A percentile compares a stretch with the other conserved stretches of the same genome.
phyloP scores from a whole-genome alignment of 371 early-diverging fungal genomes.

The Haplosporangium sp. region DNA sequence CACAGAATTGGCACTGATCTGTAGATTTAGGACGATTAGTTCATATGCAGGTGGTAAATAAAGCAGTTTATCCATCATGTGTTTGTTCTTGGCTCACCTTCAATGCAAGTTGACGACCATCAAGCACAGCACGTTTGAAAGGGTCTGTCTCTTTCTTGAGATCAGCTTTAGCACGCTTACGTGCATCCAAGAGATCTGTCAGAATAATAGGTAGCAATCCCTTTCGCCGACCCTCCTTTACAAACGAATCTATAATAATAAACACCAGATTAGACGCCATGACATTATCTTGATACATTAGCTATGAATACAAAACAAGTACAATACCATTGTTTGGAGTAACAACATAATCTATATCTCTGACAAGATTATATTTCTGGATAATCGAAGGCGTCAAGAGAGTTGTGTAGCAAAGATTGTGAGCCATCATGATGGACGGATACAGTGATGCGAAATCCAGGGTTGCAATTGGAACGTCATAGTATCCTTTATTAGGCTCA shows the following conservation, averaged over 20 bases:
- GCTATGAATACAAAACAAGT: background rate
- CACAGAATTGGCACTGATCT: conserved; percentile 99
- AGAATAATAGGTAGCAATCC: conserved; percentile 98
- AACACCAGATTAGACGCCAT: background rate
- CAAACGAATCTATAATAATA: conserved; percentile 80
- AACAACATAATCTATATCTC: conserved; percentile 85
- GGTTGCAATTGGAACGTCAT: conserved; percentile 97
- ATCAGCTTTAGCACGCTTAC: conserved; percentile 96
- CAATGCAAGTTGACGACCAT: conserved; percentile 98
- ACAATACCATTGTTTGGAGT: conserved; percentile 86
- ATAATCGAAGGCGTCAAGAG: conserved; percentile 73
- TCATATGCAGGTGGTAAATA: background rate
- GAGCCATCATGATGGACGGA: conserved; percentile 99
- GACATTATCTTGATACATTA: background rate
- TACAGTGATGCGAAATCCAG: conserved; percentile 99
- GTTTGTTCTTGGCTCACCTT: conserved; percentile 72
- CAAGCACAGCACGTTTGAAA: conserved; percentile 92
- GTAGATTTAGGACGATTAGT: background rate
- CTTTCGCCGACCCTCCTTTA: conserved; percentile 76
- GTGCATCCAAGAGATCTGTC: conserved; percentile 91
- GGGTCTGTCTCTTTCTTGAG: conserved; percentile 96
- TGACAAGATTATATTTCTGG: conserved; percentile 73
- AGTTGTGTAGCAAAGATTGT: conserved; percentile 99
- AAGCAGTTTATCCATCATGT: background rate
- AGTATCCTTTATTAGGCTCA: conserved; percentile 98